Base-by-base conservation (phyloP, 352 stramenopile genomes). In the Pythium sp. region DNA sequence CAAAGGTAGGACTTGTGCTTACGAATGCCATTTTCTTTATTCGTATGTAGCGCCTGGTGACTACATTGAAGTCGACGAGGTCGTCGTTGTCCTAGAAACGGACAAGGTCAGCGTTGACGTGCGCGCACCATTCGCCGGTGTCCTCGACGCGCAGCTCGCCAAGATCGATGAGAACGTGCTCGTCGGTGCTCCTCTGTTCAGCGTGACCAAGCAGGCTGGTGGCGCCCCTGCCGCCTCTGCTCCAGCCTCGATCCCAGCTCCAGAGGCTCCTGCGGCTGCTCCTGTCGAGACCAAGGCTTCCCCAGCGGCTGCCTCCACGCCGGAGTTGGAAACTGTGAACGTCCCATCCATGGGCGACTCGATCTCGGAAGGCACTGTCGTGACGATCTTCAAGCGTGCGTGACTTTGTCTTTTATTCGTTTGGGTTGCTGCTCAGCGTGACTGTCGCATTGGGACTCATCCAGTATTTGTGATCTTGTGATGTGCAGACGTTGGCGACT, bases 321-420 rank as follows among this genome's bases (percentile, higher is more conserved):
- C 43, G 47, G 81, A 89, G 20, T 69, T 92, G 2, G 72, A 85
- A 75, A 92, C 86, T 1, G 80, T 97, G 41, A 94, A 95, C 56
- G 90, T 97, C 30, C 91, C 90, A 47, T 92, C 86, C 0, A 94
- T 97, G 83, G 91, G 90, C 28, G 95, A 99, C 73, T 99, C 95
- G 66, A 99, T 99, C 76, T 99, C 95, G 6, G 96, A 99, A 75
- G 98, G 97, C 65, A 99, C 97, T 14, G 90, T 99, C 67, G 97
- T 99, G 20, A 91, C 97, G 63, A 82, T 90, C 46, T 70, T 90
- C 32, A 93, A 93, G 78, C 79, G 84, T 94, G 26, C 26, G 53
- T 38, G 7, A 11, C 51, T 12, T 24, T 38, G 53, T n/a, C 22
- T 36, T 58, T 18, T 28, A 7, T 51, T 20, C 26, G 12, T 36